Evolutionary conservation across 1,284 basidiomycete species (phyloP).

Genomic region (Cutaneotrichosporon sp.): DNA sequence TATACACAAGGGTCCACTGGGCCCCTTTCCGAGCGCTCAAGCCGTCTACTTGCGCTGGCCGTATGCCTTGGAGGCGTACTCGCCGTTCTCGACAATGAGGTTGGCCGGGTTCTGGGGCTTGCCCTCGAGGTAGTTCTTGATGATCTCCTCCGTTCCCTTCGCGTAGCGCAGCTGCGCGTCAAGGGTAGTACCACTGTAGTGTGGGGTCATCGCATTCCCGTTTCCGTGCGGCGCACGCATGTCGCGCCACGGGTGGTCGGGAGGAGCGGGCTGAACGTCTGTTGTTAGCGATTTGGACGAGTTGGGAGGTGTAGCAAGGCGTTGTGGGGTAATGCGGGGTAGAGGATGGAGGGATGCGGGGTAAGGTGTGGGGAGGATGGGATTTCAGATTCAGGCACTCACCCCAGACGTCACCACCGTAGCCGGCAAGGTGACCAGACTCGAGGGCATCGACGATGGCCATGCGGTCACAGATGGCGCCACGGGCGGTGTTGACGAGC

Average conservation of each 20-base stretch:
- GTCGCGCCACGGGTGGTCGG: constrained; percentile 78
- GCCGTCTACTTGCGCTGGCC: constrained; percentile 16
- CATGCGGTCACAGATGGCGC: constrained; percentile 82
- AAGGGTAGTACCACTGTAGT: constrained; percentile 74
- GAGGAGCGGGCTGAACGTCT: constrained; percentile 76
- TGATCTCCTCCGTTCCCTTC: constrained; percentile 68
- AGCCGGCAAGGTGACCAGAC: constrained; percentile 68
- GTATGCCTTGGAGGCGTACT: constrained; percentile 28
- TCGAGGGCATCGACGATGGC: constrained; percentile 72
- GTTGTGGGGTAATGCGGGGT: too few species aligned
- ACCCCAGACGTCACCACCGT: constrained; percentile 64
- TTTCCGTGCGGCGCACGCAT: constrained; percentile 73
- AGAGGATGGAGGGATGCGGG: too few species aligned
- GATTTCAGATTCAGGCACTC: too few species aligned
- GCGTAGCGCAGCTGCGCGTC: constrained; percentile 90
- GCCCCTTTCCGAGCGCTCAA: too few species aligned
- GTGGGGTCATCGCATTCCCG: constrained; percentile 62
- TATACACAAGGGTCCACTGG: too few species aligned
- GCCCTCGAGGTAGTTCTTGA: constrained; percentile 66
- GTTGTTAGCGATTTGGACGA: not conserved
- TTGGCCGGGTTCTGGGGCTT: constrained; percentile 71
- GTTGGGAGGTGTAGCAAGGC: not conserved
- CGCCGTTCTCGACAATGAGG: constrained; percentile 65
- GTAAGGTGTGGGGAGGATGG: too few species aligned
- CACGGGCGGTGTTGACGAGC: constrained; percentile 90